Base-by-base conservation (phyloP, 768 basidiomycete species). In the Mycena albidolilacea region DNA sequence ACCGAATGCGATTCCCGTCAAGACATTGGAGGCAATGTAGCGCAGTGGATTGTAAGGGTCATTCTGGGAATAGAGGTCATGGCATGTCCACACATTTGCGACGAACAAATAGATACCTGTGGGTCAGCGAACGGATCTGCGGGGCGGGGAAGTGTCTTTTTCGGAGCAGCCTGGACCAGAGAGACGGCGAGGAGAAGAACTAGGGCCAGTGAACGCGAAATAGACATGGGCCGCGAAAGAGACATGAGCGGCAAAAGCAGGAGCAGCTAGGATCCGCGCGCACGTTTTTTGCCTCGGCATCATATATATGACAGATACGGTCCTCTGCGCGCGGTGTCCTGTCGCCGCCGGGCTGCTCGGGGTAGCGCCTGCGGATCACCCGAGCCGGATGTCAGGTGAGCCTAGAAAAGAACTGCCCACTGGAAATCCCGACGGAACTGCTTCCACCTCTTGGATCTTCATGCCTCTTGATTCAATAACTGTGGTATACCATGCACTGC, bases 21-120 rank as follows among this genome's bases (percentile, higher is more conserved):
- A 77, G 4, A 84, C 80, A 78, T 91, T 88, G 46, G 85, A 88
- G 5, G 88, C 82, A 62, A 91, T 91, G 76, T 90, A 91, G 7
- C 74, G 50, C n/a, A 59, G 30, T 8, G 57, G 43, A 60, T 67
- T 67, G 57, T 37, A 67, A 6, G 66, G 66, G 21, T 67, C 66
- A 38, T 67, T 23, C 66, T 43, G 48, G 10, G 59, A 21, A 23
- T 5, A 39, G 38, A 7, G 21, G 21, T 23, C 15, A 17, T 54
- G n/a, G 52, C 23, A 30, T 23, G 52, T 38, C 7, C 6, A 39
- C 19, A n/a, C 15, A 39, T 10, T 59, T 38, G 37, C 17, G 14
- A 9, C 23, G 15, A 55, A 30, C 30, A 30, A 59, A 59, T 19
- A 39, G 12, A n/a, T 38, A 59, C n/a, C 76, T 82, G 84, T 0